These are phyloP conservation scores for Jatropha podagrica DNA, from an alignment of 441 rosid genomes.

Conservation along the genomic window DNA sequence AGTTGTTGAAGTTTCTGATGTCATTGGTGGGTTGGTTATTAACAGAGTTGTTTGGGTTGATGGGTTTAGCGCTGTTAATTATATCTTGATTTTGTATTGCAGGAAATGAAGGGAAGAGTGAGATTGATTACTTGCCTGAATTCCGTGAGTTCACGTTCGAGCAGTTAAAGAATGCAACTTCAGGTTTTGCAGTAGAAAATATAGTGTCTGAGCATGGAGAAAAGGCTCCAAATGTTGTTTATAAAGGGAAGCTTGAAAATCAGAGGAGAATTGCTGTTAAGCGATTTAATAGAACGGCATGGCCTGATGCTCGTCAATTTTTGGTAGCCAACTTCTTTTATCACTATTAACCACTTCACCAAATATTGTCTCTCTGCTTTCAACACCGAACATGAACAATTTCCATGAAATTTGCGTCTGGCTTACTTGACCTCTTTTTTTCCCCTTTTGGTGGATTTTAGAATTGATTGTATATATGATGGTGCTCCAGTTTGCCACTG, in stretches of 20 bases:
- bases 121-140: slow-evolving; percentile 50
- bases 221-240: slow-evolving; percentile 55
- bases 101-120: slow-evolving; percentile 63
- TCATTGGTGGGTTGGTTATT: slow-evolving; percentile 44
- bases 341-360: slow-evolving; percentile 4
- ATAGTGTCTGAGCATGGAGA: slow-evolving; percentile 59
- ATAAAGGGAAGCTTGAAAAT: slow-evolving; percentile 46
- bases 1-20: slow-evolving; percentile 54
- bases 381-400: background rate
- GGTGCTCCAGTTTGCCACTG: background rate
- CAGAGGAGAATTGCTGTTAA: slow-evolving; percentile 42
- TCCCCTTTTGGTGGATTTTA: background rate
- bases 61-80: background rate
- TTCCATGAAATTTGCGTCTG: background rate
- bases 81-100: slow-evolving; percentile 18
- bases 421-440: background rate
- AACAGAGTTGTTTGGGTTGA: background rate
- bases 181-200: slow-evolving; percentile 44
- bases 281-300: slow-evolving; percentile 45
- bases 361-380: background rate
- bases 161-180: slow-evolving; percentile 56
- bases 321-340: slow-evolving; percentile 29
- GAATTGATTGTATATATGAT: background rate
- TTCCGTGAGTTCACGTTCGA: slow-evolving; percentile 80
- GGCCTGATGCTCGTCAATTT: slow-evolving; percentile 58